A percentile compares a stretch with the other conserved stretches of the same genome.
Evolutionary conservation across 495 filamentous ascomycete genomes (phyloP).

Genomic region (Penicillium goetzii): DNA sequence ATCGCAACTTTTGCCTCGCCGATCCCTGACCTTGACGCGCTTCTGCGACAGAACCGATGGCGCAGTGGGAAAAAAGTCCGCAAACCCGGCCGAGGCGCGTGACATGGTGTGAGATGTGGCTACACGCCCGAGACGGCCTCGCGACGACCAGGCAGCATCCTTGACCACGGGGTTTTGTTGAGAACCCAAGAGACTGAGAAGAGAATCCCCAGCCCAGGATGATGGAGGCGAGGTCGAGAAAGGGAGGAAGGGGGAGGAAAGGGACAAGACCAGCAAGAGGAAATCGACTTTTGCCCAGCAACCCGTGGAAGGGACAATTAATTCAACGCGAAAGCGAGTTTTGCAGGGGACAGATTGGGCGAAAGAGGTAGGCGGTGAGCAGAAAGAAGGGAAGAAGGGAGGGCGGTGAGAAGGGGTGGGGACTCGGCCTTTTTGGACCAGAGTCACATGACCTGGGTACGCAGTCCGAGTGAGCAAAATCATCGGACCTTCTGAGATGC

Average conservation of each 20-base stretch:
- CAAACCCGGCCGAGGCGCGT: constrained; percentile 81
- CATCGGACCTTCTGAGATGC: too few species aligned
- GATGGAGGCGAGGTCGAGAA: constrained; percentile 6
- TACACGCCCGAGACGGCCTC: constrained; percentile 46
- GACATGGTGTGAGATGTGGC: constrained; percentile 66
- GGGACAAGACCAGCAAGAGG: not conserved
- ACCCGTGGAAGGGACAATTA: constrained; percentile 12
- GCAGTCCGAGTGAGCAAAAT: too few species aligned
- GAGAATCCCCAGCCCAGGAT: constrained; percentile 26
- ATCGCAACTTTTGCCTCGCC: constrained; percentile 32
- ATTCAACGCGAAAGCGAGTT: constrained; percentile 19
- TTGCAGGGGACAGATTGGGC: constrained; percentile 16
- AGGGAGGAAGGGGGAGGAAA: constrained; percentile 3
- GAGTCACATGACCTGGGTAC: not conserved
- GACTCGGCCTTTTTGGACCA: not conserved
- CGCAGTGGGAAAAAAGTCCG: constrained; percentile 88
- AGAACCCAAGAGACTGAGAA: constrained; percentile 31
- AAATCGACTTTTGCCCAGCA: not conserved
- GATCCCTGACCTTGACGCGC: constrained; percentile 49
- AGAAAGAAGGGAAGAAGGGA: not conserved
- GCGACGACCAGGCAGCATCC: constrained; percentile 48
- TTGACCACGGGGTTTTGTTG: constrained; percentile 34
- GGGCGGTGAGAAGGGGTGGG: constrained; percentile 6
- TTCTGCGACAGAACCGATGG: constrained; percentile 67
- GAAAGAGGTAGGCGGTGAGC: constrained; percentile 16